phyloP scores from a whole-genome alignment of 2,329 filamentous ascomycete genomes.

The Claviceps sp. region DNA sequence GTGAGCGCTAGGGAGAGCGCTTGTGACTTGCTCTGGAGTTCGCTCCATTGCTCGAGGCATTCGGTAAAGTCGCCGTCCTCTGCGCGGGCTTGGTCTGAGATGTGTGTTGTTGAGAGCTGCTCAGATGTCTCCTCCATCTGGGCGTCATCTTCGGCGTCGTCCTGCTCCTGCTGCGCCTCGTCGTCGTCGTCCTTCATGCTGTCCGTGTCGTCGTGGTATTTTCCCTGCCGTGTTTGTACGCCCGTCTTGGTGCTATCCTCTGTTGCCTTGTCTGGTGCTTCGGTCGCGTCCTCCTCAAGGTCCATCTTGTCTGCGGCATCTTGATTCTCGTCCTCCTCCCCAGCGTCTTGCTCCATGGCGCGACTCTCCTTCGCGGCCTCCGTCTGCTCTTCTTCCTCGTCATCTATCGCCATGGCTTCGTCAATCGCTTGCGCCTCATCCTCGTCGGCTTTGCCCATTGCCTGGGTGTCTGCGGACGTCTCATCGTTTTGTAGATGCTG shows the following conservation, averaged over 20 bases:
- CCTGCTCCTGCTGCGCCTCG: constrained; percentile 33
- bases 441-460: constrained; percentile 74
- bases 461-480: constrained; percentile 72
- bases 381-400: constrained; percentile 58
- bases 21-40: constrained; percentile 74
- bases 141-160: constrained; percentile 37
- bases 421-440: constrained; percentile 80
- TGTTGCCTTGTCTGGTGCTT: constrained; percentile 21
- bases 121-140: constrained; percentile 39
- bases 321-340: constrained; percentile 34
- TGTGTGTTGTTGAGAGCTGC: constrained; percentile 61
- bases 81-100: constrained; percentile 32
- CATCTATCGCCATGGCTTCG: constrained; percentile 76
- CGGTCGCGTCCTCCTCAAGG: constrained; percentile 19
- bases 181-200: constrained; percentile 16
- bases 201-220: constrained; percentile 36
- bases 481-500: constrained; percentile 85
- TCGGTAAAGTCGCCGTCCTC: constrained; percentile 38
- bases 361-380: constrained; percentile 32
- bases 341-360: constrained; percentile 39
- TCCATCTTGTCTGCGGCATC: constrained; percentile 31
- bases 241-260: constrained; percentile 43
- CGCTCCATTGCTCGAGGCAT: constrained; percentile 66
- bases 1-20: constrained; percentile 78
- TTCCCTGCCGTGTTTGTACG: constrained; percentile 45